Base-by-base conservation (phyloP, 768 basidiomycete species). In the Termitomyces bulborhizus region DNA sequence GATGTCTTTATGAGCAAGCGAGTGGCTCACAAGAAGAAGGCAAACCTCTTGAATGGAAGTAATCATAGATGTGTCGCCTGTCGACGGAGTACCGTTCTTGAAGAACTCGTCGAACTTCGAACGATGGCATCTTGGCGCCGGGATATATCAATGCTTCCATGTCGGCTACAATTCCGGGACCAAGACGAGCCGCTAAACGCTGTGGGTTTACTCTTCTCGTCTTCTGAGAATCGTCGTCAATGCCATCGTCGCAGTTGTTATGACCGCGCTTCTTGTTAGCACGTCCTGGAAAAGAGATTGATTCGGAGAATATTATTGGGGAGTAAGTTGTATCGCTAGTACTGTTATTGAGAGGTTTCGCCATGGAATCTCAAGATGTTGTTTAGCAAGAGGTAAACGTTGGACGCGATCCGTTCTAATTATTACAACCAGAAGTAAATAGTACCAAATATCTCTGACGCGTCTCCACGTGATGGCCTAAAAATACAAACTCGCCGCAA, bases 401-500 rank as follows among this genome's bases (percentile, higher is more conserved):
- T 46, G 29, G 6, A 29, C 29, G 29, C 29, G 29, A 29, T 7
- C 16, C n/a, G 48, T 36, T 50, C 12, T 32, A 49, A 57, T 34
- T n/a, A 40, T 51, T 46, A 56, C 56, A 60, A 53, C 39, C 24
- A 50, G 32, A 4, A 24, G 45, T 43, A 61, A 58, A 61, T 24
- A 62, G 26, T 44, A 31, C 50, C 42, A 51, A 59, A 58, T 51
- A 60, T 26, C 47, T 9, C 24, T 45, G 36, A 53, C 57, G 55
- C 57, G 51, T 41, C 16, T 12, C n/a, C 63, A 59, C 57, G 53
- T 59, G 55, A 54, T 39, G 21, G 11, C 18, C 52, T 82, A 92
- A 71, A 92, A 91, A 73, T 92, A 92, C 77, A 92, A 66, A 69
- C 90, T 91, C 15, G 90, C 90, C 9, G 90, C 90, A 67, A 92